Evolutionary conservation across 176 grass and related monocot species (phyloP), one percentile per base, ranked within the genome.

Genomic region (Hordeum marinum): DNA sequence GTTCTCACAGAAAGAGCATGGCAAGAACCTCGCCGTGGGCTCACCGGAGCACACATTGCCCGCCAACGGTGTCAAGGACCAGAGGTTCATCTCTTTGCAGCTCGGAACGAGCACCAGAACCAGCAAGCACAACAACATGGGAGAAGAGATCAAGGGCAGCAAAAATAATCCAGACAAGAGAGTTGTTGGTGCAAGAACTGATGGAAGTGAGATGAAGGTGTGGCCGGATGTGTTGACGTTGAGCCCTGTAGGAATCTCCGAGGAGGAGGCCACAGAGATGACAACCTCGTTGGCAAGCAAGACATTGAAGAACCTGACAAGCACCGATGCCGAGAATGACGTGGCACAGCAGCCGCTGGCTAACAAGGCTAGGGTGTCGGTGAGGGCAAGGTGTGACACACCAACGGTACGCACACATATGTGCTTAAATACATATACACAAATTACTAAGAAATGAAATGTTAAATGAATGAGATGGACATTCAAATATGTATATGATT

Each of bases 341-440:
- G 52, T 74, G 26, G 86, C 54, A 1, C 89, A 85, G 1, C 85
- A 86, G 65, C 80, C 85, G 8, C 89, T 90, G 42, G 72, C 84
- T 52, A 98, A 93, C 89, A 98, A 91, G 73, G 77, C 92, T 54
- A 93, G 95, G 80, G 92, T 98, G 36, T 95, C 92, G 0, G 87
- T 95, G 42, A 86, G 95, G 80, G 89, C 87, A 55, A 85, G 90
- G 77, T 98, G 95, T 62, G 91, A 98, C 75, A 23, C 90, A 9
- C 88, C 92, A 63, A 98, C 89, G 77, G 95, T 97, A 79, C 6
- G 68, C 76, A 54, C n/a, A 76, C 26, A 26, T 3, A 34, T 34
- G 32, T 0, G 21, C 5, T 4, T 34, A 34, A 34, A 34, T 34
- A 34, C 32, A 27, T 25, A 74, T 9, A 66, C 52, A 78, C 8